These are phyloP conservation scores for Parietaria judaica DNA, from an alignment of 306 rosid genomes.

Conservation along the genomic window DNA sequence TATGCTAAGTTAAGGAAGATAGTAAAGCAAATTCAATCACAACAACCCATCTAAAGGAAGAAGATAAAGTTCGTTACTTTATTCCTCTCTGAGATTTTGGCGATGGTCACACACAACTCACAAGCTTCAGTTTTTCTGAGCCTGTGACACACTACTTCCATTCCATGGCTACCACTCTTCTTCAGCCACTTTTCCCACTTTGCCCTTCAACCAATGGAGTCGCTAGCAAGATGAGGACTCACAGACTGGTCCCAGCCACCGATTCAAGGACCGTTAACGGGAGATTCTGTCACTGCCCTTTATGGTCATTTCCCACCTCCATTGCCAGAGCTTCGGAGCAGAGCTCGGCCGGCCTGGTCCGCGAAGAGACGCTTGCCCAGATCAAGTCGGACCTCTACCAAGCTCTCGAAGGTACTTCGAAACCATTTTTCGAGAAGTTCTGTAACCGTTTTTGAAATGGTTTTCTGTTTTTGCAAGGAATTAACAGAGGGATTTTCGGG, in stretches of 20 bases:
- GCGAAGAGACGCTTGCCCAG: slow-evolving; percentile 41
- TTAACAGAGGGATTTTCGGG: slow-evolving; percentile 78
- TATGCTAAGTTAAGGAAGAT: too few relatives aligned
- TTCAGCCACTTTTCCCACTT: too few relatives aligned
- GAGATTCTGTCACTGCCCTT: slow-evolving; percentile 35
- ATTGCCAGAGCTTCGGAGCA: slow-evolving; percentile 36
- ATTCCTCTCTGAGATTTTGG: too few relatives aligned
- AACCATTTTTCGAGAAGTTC: background rate
- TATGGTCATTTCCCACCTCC: slow-evolving; percentile 33
- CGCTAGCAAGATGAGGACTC: slow-evolving; percentile 13
- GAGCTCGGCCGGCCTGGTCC: slow-evolving; percentile 30
- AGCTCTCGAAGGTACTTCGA: slow-evolving; percentile 50
- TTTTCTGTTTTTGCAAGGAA: slow-evolving; percentile 34
- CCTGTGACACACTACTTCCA: too few relatives aligned
- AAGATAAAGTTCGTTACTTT: too few relatives aligned
- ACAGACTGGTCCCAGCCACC: slow-evolving; percentile 15
- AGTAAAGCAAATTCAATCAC: too few relatives aligned
- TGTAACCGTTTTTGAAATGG: slow-evolving; percentile 20
- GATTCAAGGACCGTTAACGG: slow-evolving; percentile 23
- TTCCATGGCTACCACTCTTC: too few relatives aligned
- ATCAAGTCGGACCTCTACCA: slow-evolving; percentile 39
- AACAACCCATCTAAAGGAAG: too few relatives aligned
- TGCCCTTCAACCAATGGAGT: too few relatives aligned
- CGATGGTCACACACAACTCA: too few relatives aligned
- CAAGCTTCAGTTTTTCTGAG: too few relatives aligned